Base-by-base conservation (phyloP, 768 basidiomycete species). In the Termitomyces sp. region DNA sequence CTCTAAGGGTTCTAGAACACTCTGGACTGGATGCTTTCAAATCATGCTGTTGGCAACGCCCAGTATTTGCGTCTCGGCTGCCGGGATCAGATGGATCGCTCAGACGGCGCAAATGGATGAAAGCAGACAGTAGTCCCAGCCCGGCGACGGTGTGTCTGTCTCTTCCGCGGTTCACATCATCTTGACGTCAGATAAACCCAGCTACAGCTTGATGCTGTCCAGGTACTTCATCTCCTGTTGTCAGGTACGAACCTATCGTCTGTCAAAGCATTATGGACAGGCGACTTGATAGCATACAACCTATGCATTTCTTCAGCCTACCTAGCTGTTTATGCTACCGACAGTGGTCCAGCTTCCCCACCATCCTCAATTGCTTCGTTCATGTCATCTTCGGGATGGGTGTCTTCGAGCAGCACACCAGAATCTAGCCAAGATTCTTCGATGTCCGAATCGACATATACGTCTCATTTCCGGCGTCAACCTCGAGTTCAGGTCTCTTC, bases 401-500 rank as follows among this genome's bases (percentile, higher is more conserved):
- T 69, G 58, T 76, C 66, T 57, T 72, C 73, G n/a, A 77, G 73
- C 60, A 72, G 68, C 56, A 78, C 75, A 60, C 72, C 79, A 44
- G 73, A 78, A 22, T 76, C 78, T n/a, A 78, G 76, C 60, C 75
- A 76, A 51, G 67, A 68, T 55, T 78, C 75, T 47, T 66, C 72
- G 54, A 63, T 73, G 45, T 70, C 73, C 41, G 69, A 68, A 59
- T 68, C 80, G 44, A 67, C 78, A 46, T 68, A 72, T 39, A 65
- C 75, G 53, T 64, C 67, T 58, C 75, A 74, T 61, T 60, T 68
- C 57, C 73, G 75, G 59, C 70, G 69, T 62, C 78, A 79, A 62
- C 80, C 82, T 59, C 78, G 83, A 45, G 80, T 86, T 50, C 82
- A 81, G 65, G 79, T 82, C 42, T 78, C 85, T 18, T 85, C 85